Percentiles rank a stretch among this genome's conserved stretches.
phyloP scores from a whole-genome alignment of 2,329 filamentous ascomycete species.

The Rutstroemia sp. region DNA sequence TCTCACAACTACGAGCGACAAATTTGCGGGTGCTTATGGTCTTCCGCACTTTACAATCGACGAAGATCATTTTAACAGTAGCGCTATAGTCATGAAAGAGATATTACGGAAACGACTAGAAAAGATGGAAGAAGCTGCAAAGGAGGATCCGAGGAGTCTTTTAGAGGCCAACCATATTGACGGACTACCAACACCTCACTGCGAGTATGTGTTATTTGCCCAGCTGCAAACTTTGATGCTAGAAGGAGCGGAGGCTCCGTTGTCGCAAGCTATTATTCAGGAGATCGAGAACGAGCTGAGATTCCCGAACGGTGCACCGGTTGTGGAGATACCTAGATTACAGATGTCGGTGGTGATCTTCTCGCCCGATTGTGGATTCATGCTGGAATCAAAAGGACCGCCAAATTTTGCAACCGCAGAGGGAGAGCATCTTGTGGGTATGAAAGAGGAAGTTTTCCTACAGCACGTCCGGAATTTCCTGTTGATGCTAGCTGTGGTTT shows the following conservation, averaged over 20 bases:
- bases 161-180: conserved; percentile 65
- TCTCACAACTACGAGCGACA: conserved; percentile 85
- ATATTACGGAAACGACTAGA: conserved; percentile 62
- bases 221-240: conserved; percentile 51
- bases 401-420: conserved; percentile 45
- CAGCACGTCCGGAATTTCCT: conserved; percentile 52
- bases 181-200: conserved; percentile 62
- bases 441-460: conserved; percentile 54
- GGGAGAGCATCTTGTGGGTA: conserved; percentile 48
- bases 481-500: conserved; percentile 46
- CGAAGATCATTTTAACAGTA: conserved; percentile 43
- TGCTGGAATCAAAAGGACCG: conserved; percentile 57
- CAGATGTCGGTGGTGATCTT: conserved; percentile 57
- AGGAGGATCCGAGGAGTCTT: conserved; percentile 56
- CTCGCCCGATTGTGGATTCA: conserved; percentile 62
- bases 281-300: conserved; percentile 57
- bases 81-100: conserved; percentile 61
- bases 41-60: conserved; percentile 74
- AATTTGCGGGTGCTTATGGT: conserved; percentile 86
- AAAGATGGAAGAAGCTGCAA: conserved; percentile 50
- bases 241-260: background rate
- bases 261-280: conserved; percentile 34
- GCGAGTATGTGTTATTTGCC: conserved; percentile 82
- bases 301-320: conserved; percentile 51
- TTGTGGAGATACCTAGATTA: conserved; percentile 44